Percentiles rank a stretch among this genome's conserved stretches.
Evolutionary conservation across 139 green algal species (phyloP).

Genomic region (Nannochloris sp.): DNA sequence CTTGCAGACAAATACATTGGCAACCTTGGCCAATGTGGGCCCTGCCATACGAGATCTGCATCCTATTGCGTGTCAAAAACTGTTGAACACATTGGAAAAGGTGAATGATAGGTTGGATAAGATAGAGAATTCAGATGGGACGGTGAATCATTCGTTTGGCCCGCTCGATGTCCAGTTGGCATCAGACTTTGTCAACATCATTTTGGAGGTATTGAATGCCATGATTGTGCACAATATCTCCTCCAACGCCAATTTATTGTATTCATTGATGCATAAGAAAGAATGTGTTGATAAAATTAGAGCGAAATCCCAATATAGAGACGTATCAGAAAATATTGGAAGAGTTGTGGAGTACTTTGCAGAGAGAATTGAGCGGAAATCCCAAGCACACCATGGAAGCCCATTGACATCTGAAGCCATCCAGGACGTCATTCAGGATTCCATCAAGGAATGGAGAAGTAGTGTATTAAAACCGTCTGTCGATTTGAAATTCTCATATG

Average conservation of each 20-base stretch:
- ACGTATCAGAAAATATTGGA: slow-evolving; percentile 62
- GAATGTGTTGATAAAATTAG: slow-evolving; percentile 27
- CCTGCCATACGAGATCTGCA: slow-evolving; percentile 55
- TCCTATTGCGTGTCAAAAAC: slow-evolving; percentile 61
- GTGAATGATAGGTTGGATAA: neutral
- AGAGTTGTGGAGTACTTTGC: slow-evolving; percentile 50
- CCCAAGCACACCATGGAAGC: neutral
- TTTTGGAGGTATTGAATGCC: slow-evolving; percentile 80
- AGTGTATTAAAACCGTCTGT: slow-evolving; percentile 38
- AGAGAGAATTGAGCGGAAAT: slow-evolving; percentile 32
- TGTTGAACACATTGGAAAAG: slow-evolving; percentile 50
- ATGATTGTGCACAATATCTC: slow-evolving; percentile 51
- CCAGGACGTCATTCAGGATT: slow-evolving; percentile 32
- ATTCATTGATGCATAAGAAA: slow-evolving; percentile 75
- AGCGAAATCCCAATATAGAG: slow-evolving; percentile 42
- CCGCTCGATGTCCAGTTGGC: slow-evolving; percentile 55
- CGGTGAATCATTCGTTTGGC: too few relatives aligned
- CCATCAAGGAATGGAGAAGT: slow-evolving; percentile 32
- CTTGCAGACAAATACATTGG: slow-evolving; percentile 84
- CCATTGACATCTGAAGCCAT: slow-evolving; percentile 21
- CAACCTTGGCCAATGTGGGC: slow-evolving; percentile 75
- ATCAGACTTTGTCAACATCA: slow-evolving; percentile 72
- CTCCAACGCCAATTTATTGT: slow-evolving; percentile 59
- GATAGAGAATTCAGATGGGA: too few relatives aligned
- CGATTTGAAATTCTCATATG: slow-evolving; percentile 62